Evolutionary conservation across 2,329 filamentous ascomycete species (phyloP).

Genomic region (Metarhizium guizhouense): DNA sequence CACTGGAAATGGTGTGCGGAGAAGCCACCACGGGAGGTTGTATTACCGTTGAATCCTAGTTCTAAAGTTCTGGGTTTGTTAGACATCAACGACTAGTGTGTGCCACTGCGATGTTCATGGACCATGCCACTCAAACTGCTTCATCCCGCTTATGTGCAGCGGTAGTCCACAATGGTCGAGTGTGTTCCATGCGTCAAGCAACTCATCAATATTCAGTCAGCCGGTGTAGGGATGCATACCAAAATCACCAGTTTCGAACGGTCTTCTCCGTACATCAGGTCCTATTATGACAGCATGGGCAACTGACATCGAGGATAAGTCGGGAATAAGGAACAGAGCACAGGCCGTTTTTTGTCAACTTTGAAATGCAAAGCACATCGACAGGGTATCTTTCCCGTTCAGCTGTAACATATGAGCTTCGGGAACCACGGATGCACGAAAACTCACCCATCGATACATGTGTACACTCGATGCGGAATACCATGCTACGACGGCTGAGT

Average conservation of each 20-base stretch:
- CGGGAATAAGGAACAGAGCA: background rate
- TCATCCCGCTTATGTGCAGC: background rate
- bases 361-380: background rate
- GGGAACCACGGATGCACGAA: background rate
- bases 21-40: background rate
- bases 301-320: background rate
- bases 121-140: background rate
- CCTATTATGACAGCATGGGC: background rate
- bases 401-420: too few species aligned
- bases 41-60: background rate
- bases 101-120: background rate
- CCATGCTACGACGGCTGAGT: background rate
- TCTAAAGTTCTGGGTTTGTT: too few species aligned
- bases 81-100: background rate
- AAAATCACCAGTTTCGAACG: background rate
- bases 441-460: background rate
- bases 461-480: too few species aligned
- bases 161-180: background rate
- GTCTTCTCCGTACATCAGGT: background rate
- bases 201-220: background rate
- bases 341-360: background rate
- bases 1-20: background rate
- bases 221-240: background rate
- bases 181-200: background rate
- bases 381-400: too few species aligned